These are phyloP conservation scores for Exophiala bonariae DNA, from an alignment of 2,329 filamentous ascomycete species.

Conservation along the genomic window DNA sequence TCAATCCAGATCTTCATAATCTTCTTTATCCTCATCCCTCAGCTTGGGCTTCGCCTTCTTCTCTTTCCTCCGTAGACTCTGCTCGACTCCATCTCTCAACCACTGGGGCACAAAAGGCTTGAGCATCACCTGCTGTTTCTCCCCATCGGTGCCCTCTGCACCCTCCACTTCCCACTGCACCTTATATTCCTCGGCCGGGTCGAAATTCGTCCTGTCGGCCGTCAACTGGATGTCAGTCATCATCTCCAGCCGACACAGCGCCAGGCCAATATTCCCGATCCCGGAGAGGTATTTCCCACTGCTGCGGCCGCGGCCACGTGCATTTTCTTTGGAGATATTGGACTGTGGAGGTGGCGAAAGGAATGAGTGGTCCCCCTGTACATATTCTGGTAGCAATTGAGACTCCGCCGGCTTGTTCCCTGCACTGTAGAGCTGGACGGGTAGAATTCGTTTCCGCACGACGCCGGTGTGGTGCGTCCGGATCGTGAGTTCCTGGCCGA, in stretches of 20 bases:
- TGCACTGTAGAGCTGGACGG: conserved; percentile 68
- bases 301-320: conserved; percentile 59
- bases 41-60: conserved; percentile 17
- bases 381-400: conserved; percentile 47
- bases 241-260: conserved; percentile 80
- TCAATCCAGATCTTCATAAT: conserved; percentile 24
- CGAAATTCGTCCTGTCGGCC: conserved; percentile 63
- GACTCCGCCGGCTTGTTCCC: conserved; percentile 39
- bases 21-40: conserved; percentile 17
- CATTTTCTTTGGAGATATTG: conserved; percentile 55
- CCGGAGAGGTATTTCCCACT: conserved; percentile 79
- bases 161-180: conserved; percentile 52
- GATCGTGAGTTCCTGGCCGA: conserved; percentile 95
- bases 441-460: conserved; percentile 84
- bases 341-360: conserved; percentile 38
- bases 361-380: conserved; percentile 25
- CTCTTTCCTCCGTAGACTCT: conserved; percentile 25
- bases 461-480: conserved; percentile 93
- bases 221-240: conserved; percentile 81
- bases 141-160: conserved; percentile 38
- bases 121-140: conserved; percentile 50
- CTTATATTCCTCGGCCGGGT: conserved; percentile 62
- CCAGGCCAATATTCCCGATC: conserved; percentile 83
- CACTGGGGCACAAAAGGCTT: conserved; percentile 86
- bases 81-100: conserved; percentile 47